Evolutionary conservation across 2,329 filamentous ascomycete species (phyloP), one percentile per base, ranked within the genome.

Genomic region (Scedosporium dehoogii): DNA sequence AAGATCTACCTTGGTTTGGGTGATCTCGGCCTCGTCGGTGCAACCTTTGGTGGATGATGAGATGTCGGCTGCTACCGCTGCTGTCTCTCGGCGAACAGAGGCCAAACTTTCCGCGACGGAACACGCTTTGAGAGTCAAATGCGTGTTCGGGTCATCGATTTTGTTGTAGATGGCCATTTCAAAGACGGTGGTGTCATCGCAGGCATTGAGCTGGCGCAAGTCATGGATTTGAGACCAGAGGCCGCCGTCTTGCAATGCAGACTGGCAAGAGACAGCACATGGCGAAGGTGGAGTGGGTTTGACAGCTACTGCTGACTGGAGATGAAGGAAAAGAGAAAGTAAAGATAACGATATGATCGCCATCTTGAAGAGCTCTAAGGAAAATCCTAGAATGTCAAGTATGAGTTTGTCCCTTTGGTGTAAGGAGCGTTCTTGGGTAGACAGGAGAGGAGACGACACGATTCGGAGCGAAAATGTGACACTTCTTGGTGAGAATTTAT

Each of bases 101-200:
- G 29, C 29, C 29, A 7, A 33, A 25, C 21, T 25, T 18, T 25
- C 16, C 9, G 51, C 14, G 7, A 55, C 21, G 21, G 51, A 55
- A 16, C 51, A 55, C 51, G 51, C 51, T 55, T 55, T 55, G 51
- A 55, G 51, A 55, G 51, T 55, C 51, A 55, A 55, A 25, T 18
- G 51, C 51, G 51, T 55, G 51, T 55, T 25, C 7, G 51, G 51
- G 27, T 55, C 51, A 25, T 55, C 51, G 27, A 55, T 27, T 18
- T 18, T 18, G 51, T 55, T 55, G 21, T 25, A 25, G 27, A 55
- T 27, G 18, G 51, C 51, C 18, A 25, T 55, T 21, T 55, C 18
- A 25, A 55, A 55, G 18, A 55, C 51, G 16, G 51, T 55, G 18
- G 51, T 55, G 18, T 55, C 51, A 25, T 55, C 27, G 51, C 51